Evolutionary conservation across 1,139 yeast species (phyloP), one percentile per base, ranked within the genome.

Genomic region (Taphrina deformans): DNA sequence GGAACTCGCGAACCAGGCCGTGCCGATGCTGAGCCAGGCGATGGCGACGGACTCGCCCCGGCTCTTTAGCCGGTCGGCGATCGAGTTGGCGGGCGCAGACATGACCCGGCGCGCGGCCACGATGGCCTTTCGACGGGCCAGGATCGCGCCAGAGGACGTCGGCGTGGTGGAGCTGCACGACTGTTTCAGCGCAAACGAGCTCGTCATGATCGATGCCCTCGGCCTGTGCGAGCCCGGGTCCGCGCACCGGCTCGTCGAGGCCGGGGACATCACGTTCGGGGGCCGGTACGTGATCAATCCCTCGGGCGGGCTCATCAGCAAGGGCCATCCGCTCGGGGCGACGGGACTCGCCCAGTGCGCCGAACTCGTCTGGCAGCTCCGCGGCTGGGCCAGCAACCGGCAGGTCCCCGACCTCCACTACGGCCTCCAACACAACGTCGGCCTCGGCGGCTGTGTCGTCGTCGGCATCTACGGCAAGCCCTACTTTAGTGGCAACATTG

Each of bases 241-340:
- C 33, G 75, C 75, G 3, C 67, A 70, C 53, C 70, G 72, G 40
- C 62, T 73, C 55, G 73, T 73, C 29, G 68, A 66, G 46, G 62
- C 67, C 5, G 75, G 75, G 9, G 71, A 72, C 55, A 70, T 72
- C 62, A 73, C 75, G 3, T 73, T 69, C 61, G 74, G 75, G 16
- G 74, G 74, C 24, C 69, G 70, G 61, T 70, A 70, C 55, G 71
- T 73, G 10, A 72, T 73, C 56, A 73, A 73, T 62, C 75, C 75
- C 18, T 71, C 74, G 7, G 75, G 75, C 12, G 75, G 75, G 10
- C 69, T 73, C 31, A 72, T 72, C 53, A 68, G 71, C 58, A 73
- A 73, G 68, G 75, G 75, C 46, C 75, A 73, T 50, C 74, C 75
- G 9, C 69, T 73, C n/a, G 75, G 75, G 7, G 75, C 75, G 6